These are phyloP conservation scores for Closterium sp. DNA, from an alignment of 139 green algal genomes.

Conservation along the genomic window DNA sequence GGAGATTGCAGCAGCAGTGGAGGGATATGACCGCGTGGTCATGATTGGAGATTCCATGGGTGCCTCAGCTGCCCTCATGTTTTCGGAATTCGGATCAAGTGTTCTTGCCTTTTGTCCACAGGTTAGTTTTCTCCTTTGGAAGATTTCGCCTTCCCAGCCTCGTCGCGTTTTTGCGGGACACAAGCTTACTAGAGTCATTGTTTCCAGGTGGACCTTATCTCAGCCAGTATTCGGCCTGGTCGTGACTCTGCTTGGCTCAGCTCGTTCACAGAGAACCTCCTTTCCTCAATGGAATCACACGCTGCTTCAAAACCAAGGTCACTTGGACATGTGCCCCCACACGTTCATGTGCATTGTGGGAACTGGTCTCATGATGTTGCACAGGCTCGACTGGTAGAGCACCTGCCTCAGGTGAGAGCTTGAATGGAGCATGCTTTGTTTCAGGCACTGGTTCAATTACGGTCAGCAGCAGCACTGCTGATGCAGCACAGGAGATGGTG, in stretches of 20 bases:
- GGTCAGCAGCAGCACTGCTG: neutral
- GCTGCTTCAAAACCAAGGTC: neutral
- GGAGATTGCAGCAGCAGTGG: conserved; percentile 14
- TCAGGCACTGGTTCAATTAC: neutral
- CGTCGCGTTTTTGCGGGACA: neutral
- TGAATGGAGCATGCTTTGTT: neutral
- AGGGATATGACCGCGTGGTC: conserved; percentile 71
- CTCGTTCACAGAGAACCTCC: neutral
- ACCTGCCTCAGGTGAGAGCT: conserved; percentile 8
- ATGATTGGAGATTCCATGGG: conserved; percentile 94
- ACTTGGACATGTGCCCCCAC: neutral
- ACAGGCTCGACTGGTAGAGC: conserved; percentile 34
- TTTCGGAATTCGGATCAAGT: conserved; percentile 68
- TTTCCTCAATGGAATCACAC: neutral
- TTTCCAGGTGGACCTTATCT: neutral
- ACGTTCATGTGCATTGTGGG: conserved; percentile 39
- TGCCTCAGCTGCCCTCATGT: conserved; percentile 78
- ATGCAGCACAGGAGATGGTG: neutral
- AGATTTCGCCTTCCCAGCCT: neutral
- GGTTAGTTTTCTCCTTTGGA: conserved; percentile 53
- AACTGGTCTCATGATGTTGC: conserved; percentile 39
- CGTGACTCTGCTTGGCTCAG: neutral
- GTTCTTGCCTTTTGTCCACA: conserved; percentile 87
- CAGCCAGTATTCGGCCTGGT: neutral
- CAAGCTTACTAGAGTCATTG: neutral